These are phyloP conservation scores for Trebouxia sp. DNA, from an alignment of 139 green algal species.

Conservation along the genomic window DNA sequence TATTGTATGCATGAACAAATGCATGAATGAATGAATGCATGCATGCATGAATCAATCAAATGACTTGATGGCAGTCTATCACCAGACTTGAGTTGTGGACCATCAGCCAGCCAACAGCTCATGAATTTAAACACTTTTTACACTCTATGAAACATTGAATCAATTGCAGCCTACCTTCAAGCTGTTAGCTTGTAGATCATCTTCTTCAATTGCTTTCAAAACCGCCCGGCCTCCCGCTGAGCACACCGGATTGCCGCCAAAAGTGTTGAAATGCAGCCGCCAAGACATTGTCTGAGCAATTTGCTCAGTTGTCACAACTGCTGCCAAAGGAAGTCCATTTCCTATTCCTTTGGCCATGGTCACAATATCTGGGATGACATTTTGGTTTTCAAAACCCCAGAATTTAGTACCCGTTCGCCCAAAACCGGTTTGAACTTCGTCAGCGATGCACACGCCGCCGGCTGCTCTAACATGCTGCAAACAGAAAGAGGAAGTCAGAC, in stretches of 20 bases:
- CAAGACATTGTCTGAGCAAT: constrained; percentile 73
- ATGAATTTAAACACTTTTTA: no score
- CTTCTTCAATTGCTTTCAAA: constrained; percentile 65
- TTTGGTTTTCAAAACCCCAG: constrained; percentile 95
- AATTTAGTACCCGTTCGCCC: constrained; percentile 89
- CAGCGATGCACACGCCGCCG: constrained; percentile 93
- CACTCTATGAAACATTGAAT: no score
- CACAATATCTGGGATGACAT: constrained; percentile 91
- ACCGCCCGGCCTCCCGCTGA: constrained; percentile 88
- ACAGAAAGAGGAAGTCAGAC: no score
- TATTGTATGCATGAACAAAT: no score
- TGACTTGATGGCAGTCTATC: no score
- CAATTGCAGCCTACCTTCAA: constrained; percentile 35
- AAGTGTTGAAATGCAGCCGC: constrained; percentile 98
- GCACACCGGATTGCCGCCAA: constrained; percentile 94
- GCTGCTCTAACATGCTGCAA: constrained; percentile 70
- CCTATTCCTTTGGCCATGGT: constrained; percentile 97
- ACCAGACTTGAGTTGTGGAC: no score
- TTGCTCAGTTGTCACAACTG: constrained; percentile 94
- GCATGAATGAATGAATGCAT: no score
- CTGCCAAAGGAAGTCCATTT: constrained; percentile 94
- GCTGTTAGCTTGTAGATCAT: constrained; percentile 74
- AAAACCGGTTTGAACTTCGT: constrained; percentile 99
- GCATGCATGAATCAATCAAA: no score
- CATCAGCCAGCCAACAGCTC: no score